A percentile compares a stretch with the other conserved stretches of the same genome.
phyloP scores from a whole-genome alignment of 169 alveolate genomes.

The Plasmodium vinckei region DNA sequence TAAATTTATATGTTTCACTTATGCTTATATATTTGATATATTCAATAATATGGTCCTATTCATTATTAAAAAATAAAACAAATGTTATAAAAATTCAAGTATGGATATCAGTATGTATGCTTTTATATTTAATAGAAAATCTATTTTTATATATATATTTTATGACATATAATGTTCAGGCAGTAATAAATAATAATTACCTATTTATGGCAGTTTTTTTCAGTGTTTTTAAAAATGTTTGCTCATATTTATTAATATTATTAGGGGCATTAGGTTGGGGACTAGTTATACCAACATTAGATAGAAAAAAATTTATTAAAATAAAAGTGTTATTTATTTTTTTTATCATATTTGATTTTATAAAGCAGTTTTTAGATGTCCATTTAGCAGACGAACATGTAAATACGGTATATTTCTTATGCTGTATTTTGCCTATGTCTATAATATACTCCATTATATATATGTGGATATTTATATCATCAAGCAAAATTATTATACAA shows the following conservation, averaged over 20 bases:
- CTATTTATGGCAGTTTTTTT: constrained; percentile 56
- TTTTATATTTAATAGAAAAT: constrained; percentile 65
- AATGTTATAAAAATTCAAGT: constrained; percentile 68
- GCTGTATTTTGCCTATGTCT: constrained; percentile 59
- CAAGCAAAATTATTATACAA: constrained; percentile 75
- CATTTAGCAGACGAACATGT: constrained; percentile 62
- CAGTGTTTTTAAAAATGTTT: constrained; percentile 69
- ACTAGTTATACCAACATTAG: constrained; percentile 71
- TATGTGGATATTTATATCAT: constrained; percentile 72
- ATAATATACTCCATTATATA: constrained; percentile 55
- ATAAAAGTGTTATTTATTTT: constrained; percentile 66
- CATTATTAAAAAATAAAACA: constrained; percentile 43
- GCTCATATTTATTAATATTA: constrained; percentile 73
- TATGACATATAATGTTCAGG: constrained; percentile 49
- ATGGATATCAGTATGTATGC: constrained; percentile 69
- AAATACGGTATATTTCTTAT: constrained; percentile 49
- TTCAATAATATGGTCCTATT: constrained; percentile 50
- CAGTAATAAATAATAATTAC: constrained; percentile 53
- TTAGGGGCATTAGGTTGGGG: constrained; percentile 78
- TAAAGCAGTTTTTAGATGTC: constrained; percentile 68
- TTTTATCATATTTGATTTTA: constrained; percentile 75
- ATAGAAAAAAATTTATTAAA: constrained; percentile 58
- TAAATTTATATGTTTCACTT: constrained; percentile 61
- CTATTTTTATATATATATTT: constrained; percentile 54
- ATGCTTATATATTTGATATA: constrained; percentile 44